Evolutionary conservation across 2,329 filamentous ascomycete species (phyloP), one percentile per base, ranked within the genome.

Genomic region (Nothophoma quercina): DNA sequence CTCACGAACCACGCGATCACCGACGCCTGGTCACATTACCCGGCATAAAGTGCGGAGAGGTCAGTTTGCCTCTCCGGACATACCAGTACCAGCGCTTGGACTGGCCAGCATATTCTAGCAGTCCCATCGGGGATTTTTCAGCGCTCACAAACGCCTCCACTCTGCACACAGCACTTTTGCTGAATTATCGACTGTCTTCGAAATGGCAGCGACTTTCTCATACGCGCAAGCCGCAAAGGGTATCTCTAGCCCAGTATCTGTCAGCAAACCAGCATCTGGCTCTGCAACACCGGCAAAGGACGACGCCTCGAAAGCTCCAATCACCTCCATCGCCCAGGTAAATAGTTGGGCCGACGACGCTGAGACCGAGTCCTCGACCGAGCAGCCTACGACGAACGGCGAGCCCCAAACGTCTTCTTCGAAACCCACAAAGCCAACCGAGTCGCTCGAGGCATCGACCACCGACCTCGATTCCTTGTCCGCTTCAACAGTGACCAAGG

Each of bases 201-300:
- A 53, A 41, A 74, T 74, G 71, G 67, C 72, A 55, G 59, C 72
- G 33, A 81, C 85, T 26, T 96, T 97, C 74, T 97, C 93, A 55
- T 98, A 98, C 77, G 93, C 93, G 68, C 92, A 96, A 83, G 93
- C 93, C 71, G 93, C 93, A 55, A 95, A 95, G 76, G 91, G 93
- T 69, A 84, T 88, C 67, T 78, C 84, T 49, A 67, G 77, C 49
- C 71, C 75, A 36, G 68, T 77, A 22, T 69, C 73, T 42, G 67
- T 77, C 19, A 77, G 75, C 64, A 82, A 82, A 67, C 71, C 73
- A 16, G 64, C 73, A 9, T 78, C 79, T 18, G 77, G 75, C 34
- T 63, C 73, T 19, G 70, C 67, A 12, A 78, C 76, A 32, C 73
- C 78, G 21, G 71, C 76, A 18, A 77, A 75, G 41, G 75, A 77